Conservation (phyloP, 2,329 filamentous ascomycete species). For the Xylariaceae sp. region DNA sequence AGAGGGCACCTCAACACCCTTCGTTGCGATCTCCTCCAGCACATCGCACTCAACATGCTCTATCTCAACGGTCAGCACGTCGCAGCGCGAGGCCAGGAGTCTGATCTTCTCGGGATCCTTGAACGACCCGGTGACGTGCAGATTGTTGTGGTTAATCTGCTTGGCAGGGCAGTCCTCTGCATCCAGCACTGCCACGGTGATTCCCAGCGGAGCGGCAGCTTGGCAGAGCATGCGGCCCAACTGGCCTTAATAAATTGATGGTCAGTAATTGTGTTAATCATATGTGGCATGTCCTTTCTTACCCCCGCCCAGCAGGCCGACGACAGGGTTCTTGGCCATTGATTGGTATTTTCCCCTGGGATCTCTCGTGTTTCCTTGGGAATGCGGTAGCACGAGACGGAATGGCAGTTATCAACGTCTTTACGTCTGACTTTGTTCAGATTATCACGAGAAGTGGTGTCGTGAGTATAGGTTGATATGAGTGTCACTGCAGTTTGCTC, state of each 20-base stretch:
- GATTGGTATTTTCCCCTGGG: not conserved
- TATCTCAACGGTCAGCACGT: conserved; percentile 88
- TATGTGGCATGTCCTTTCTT: not conserved
- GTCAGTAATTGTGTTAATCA: conserved; percentile 3
- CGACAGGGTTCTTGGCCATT: conserved; percentile 35
- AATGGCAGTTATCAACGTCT: not conserved
- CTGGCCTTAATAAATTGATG: conserved; percentile 50
- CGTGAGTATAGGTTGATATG: not conserved
- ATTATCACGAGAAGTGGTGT: not conserved
- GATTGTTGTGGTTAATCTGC: conserved; percentile 71
- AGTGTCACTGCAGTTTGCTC: not conserved
- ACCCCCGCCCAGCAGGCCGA: conserved; percentile 50
- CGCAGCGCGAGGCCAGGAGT: conserved; percentile 69
- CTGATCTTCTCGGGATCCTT: conserved; percentile 75
- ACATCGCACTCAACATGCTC: conserved; percentile 92
- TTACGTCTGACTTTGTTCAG: not conserved
- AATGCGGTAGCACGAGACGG: not conserved
- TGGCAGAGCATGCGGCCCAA: conserved; percentile 93
- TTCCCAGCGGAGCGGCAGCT: conserved; percentile 69
- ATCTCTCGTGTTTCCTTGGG: not conserved
- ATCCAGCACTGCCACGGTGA: conserved; percentile 77
- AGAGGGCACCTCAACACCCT: conserved; percentile 53
- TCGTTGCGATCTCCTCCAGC: conserved; percentile 72
- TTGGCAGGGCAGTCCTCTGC: conserved; percentile 73
- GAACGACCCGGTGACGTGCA: conserved; percentile 82